Percentiles rank a stretch among this genome's conserved stretches.
These are phyloP conservation scores for Ceriops zippeliana DNA, from an alignment of 345 rosid genomes.

Conservation along the genomic window DNA sequence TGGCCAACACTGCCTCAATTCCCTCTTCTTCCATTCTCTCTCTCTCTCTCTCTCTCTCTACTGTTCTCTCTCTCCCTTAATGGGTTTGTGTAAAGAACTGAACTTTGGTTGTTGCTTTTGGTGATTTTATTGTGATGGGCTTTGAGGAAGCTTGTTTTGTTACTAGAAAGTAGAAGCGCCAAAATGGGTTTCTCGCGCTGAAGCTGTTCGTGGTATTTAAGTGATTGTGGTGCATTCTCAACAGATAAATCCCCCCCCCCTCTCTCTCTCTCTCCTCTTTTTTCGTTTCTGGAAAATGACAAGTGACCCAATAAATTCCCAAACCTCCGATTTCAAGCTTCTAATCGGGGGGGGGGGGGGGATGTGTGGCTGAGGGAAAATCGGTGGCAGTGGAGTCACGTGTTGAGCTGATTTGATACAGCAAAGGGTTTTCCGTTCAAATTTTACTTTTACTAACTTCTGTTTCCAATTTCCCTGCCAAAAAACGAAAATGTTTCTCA, in stretches of 20 bases:
- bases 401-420: background rate
- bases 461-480: background rate
- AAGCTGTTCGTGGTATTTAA: constrained; percentile 1
- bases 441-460: background rate
- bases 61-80: background rate
- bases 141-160: background rate
- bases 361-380: background rate
- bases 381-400: no score
- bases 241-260: constrained; percentile 1
- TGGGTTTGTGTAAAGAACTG: background rate
- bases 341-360: no score
- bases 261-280: no score
- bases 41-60: background rate
- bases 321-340: no score
- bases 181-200: background rate
- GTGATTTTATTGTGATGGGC: constrained; percentile 1
- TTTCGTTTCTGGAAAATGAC: no score
- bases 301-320: no score
- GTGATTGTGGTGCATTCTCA: constrained; percentile 21
- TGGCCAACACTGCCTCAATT: constrained; percentile 62
- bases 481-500: no score
- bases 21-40: constrained; percentile 60
- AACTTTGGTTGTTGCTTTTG: background rate
- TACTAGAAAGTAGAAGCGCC: constrained; percentile 10
- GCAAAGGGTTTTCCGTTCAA: background rate